Conservation (phyloP, 139 green algal species). For the Tetradesmus lagerheimii region DNA sequence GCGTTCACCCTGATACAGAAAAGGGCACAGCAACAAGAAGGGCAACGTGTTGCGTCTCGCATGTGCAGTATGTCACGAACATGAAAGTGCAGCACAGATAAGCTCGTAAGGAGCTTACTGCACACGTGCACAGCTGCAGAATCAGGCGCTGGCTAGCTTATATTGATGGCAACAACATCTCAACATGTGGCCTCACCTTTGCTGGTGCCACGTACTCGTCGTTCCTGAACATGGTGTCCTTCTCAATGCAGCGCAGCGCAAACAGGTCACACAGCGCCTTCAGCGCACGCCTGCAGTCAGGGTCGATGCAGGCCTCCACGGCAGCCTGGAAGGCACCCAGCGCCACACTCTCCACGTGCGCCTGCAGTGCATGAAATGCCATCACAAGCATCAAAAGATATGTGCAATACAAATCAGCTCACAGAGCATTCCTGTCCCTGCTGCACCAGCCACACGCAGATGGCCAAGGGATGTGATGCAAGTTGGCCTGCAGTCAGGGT, state of each 20-base stretch:
- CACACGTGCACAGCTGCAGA: constrained; percentile 33
- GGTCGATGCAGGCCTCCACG: constrained; percentile 72
- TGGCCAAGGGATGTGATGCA: too few species aligned
- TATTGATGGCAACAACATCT: too few species aligned
- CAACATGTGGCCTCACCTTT: constrained; percentile 65
- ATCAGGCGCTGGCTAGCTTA: constrained; percentile 85
- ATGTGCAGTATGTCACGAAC: too few species aligned
- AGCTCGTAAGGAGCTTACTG: background rate
- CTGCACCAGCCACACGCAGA: too few species aligned
- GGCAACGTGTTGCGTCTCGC: too few species aligned
- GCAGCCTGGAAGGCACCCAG: constrained; percentile 64
- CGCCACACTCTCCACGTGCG: constrained; percentile 55
- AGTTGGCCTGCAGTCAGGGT: constrained; percentile 72
- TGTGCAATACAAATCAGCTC: too few species aligned
- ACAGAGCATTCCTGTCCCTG: too few species aligned
- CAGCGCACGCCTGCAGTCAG: constrained; percentile 75
- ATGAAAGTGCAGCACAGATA: too few species aligned
- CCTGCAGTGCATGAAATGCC: background rate
- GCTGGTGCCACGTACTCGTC: constrained; percentile 88
- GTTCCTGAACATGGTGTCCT: constrained; percentile 80
- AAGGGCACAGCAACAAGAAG: too few species aligned
- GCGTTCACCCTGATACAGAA: too few species aligned
- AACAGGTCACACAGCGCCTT: constrained; percentile 85
- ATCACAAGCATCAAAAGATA: too few species aligned
- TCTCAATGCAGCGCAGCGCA: constrained; percentile 80